Base-by-base conservation (phyloP, 441 rosid genomes). In the Euphorbia schlechtendalii region DNA sequence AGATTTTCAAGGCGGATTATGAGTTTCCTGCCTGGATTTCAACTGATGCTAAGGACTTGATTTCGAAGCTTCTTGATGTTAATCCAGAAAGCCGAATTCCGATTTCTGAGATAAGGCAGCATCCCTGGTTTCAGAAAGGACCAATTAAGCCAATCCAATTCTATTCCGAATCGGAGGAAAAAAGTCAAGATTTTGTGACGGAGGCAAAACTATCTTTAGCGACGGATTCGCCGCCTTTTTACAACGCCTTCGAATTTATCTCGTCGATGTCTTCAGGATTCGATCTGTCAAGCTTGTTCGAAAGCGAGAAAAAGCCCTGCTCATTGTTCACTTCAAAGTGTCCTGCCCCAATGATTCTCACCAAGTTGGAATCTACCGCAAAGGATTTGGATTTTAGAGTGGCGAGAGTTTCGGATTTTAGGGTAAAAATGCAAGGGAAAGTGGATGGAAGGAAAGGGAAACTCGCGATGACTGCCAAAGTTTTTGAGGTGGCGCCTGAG, bases 201-300 rank as follows among this genome's bases (percentile, higher is more conserved):
- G 73, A 70, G 46, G 21, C 20, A 10, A 69, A 71, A 68, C 30
- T 56, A 21, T n/a, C 38, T 14, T 60, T 5, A 15, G 51, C 51
- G 20, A 70, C 45, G 43, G 68, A 69, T 13, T 36, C 74, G 4
- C 83, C 84, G 0, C 74, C 75, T 1, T 78, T 78, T 10, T 74
- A 34, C 52, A 84, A 84, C 54, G 88, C 86, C 0, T 84, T 84
- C 41, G 79, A 80, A 64, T 70, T 84, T 58, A 82, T 84, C 22
- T 78, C 86, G 0, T 68, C 88, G 0, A 83, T 84, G 83, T 84
- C 88, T 0, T 74, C 86, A 0, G 88, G 84, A 2, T 84, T 82
- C 36, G 79, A 84, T 63, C 22, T 84, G 12, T 84, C 88, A 0
- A 77, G 66, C 25, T 32, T 82, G 66, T 80, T 82, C 12, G 86